These are phyloP conservation scores for Vitis hybrid DNA, from an alignment of 177 flowering plant species.

Conservation along the genomic window DNA sequence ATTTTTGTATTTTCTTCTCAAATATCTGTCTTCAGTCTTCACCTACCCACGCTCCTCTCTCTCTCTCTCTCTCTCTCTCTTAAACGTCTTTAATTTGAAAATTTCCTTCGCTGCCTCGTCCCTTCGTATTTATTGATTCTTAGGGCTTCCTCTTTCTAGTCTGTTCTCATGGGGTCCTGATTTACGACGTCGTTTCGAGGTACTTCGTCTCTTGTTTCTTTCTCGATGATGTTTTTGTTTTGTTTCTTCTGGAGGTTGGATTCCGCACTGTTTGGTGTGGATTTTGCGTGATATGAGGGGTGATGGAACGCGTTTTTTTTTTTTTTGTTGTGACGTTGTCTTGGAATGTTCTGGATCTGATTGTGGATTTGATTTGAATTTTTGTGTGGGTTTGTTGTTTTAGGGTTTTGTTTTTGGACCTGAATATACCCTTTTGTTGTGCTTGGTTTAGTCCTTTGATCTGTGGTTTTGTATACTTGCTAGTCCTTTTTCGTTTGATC, in stretches of 20 bases:
- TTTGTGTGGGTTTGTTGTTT: no score
- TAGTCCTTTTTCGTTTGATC: no score
- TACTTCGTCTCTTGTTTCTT: neutral
- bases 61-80: neutral
- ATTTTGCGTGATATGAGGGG: neutral
- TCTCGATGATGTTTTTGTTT: neutral
- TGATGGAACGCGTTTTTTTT: no score
- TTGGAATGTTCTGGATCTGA: no score
- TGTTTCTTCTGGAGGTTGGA: no score
- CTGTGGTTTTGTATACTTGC: no score
- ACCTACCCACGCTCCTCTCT: constrained; percentile 1
- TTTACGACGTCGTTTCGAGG: neutral
- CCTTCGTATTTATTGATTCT: neutral
- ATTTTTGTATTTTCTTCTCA: constrained; percentile 37
- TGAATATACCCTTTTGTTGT: no score
- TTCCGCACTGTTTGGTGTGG: neutral
- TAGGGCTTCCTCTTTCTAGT: constrained; percentile 1
- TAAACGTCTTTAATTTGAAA: constrained; percentile 40
- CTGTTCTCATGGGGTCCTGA: constrained; percentile 1
- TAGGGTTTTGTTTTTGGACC: no score
- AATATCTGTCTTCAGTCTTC: constrained; percentile 16
- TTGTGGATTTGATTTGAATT: no score
- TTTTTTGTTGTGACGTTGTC: no score
- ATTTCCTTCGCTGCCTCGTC: neutral
- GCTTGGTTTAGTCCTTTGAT: no score